Evolutionary conservation across 306 rosid species (phyloP).

Genomic region (Ormosia semicastrata): DNA sequence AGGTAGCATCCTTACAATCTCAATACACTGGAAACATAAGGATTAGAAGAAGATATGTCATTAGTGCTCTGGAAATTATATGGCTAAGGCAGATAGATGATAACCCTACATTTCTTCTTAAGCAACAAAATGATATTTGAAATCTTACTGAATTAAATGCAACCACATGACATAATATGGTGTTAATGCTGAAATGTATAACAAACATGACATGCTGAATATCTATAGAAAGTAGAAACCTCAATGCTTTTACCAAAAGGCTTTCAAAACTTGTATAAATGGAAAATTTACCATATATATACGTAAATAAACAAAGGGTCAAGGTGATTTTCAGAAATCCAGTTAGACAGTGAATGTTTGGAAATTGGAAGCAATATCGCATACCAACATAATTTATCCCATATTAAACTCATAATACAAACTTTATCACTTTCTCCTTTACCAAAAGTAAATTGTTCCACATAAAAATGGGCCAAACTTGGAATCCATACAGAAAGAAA

Average conservation of each 20-base stretch:
- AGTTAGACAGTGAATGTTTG: background rate
- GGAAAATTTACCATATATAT: conserved; percentile 1
- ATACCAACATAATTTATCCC: background rate
- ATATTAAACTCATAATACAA: background rate
- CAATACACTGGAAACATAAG: background rate
- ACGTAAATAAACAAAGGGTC: background rate
- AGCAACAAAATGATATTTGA: background rate
- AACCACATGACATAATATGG: background rate
- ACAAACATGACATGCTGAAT: background rate
- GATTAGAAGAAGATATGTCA: background rate
- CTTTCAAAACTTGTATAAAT: background rate
- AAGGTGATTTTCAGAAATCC: background rate
- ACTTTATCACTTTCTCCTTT: background rate
- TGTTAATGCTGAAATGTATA: background rate
- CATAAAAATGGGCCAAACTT: background rate
- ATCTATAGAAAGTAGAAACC: background rate
- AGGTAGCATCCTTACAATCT: background rate
- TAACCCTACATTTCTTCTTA: background rate
- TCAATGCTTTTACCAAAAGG: background rate
- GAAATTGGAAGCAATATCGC: background rate
- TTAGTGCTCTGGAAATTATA: background rate
- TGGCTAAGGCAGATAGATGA: background rate
- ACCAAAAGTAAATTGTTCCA: background rate
- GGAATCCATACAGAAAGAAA: background rate
- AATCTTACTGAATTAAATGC: background rate